phyloP scores from a whole-genome alignment of 345 rosid species.

The Balakata baccata region DNA sequence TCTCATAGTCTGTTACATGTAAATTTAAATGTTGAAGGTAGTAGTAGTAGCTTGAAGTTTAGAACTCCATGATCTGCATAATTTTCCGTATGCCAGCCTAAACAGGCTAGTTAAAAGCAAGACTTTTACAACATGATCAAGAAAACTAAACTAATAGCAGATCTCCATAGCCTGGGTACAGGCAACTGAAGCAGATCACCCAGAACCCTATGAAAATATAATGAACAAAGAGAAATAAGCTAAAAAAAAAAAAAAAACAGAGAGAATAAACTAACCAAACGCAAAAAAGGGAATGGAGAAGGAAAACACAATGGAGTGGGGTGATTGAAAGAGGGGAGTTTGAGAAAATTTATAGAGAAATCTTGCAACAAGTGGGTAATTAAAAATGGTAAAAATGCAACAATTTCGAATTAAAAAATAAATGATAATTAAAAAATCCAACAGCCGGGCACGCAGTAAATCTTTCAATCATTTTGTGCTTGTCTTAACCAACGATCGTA shows the following conservation, averaged over 20 bases:
- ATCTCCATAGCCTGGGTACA: not conserved
- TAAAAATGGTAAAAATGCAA: not conserved
- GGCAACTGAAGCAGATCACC: slow-evolving; percentile 4
- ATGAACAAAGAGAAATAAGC: not conserved
- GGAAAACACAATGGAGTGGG: slow-evolving; percentile 6
- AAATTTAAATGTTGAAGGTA: not conserved
- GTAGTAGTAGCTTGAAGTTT: not conserved
- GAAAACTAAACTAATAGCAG: not conserved
- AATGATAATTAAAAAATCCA: too few species aligned
- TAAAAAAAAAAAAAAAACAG: not conserved
- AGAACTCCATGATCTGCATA: slow-evolving; percentile 6
- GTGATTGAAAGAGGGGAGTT: slow-evolving; percentile 5
- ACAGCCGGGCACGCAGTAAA: not conserved
- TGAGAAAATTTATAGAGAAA: slow-evolving; percentile 13
- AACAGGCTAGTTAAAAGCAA: not conserved
- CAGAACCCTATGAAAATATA: not conserved
- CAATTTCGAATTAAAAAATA: not conserved
- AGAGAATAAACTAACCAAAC: slow-evolving; percentile 14
- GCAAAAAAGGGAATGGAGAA: slow-evolving; percentile 5
- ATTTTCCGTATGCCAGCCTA: not conserved
- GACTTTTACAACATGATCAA: not conserved
- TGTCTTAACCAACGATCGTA: too few species aligned
- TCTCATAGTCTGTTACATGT: not conserved
- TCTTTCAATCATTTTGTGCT: not conserved
- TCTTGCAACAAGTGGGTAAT: not conserved